A percentile compares a stretch with the other conserved stretches of the same genome.
Evolutionary conservation across 2,329 filamentous ascomycete genomes (phyloP).

Genomic region (Thielaviopsis musarum): DNA sequence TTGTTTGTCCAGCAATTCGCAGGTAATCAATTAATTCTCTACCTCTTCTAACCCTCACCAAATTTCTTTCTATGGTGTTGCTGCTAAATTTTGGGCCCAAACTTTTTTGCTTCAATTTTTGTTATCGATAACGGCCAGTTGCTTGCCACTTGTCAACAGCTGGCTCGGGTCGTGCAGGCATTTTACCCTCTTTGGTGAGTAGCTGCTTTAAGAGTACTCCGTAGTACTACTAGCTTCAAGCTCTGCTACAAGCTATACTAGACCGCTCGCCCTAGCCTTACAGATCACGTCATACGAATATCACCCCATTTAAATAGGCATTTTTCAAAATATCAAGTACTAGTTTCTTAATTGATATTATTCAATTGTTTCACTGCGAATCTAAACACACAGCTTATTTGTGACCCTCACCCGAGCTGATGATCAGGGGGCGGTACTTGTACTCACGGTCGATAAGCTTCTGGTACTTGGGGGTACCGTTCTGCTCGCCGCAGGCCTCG

Average conservation of each 20-base stretch:
- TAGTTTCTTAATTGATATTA: constrained; percentile 21
- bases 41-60: too few relatives aligned
- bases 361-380: too few relatives aligned
- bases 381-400: too few relatives aligned
- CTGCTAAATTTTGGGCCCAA: background rate
- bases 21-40: too few relatives aligned
- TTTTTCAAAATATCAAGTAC: too few relatives aligned
- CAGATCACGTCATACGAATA: too few relatives aligned
- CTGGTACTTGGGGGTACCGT: constrained; percentile 37
- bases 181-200: background rate
- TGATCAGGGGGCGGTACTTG: constrained; percentile 35
- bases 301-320: too few relatives aligned
- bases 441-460: constrained; percentile 17
- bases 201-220: too few relatives aligned
- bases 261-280: too few relatives aligned
- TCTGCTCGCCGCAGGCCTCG: constrained; percentile 40
- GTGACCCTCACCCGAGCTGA: constrained; percentile 27
- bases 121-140: constrained; percentile 8
- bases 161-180: background rate
- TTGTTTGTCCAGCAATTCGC: too few relatives aligned
- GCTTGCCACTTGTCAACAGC: background rate
- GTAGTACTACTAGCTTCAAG: too few relatives aligned
- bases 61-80: background rate
- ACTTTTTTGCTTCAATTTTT: constrained; percentile 2
- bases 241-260: too few relatives aligned